These are phyloP conservation scores for Mycena sanguinolenta DNA, from an alignment of 768 basidiomycete genomes.

Conservation along the genomic window DNA sequence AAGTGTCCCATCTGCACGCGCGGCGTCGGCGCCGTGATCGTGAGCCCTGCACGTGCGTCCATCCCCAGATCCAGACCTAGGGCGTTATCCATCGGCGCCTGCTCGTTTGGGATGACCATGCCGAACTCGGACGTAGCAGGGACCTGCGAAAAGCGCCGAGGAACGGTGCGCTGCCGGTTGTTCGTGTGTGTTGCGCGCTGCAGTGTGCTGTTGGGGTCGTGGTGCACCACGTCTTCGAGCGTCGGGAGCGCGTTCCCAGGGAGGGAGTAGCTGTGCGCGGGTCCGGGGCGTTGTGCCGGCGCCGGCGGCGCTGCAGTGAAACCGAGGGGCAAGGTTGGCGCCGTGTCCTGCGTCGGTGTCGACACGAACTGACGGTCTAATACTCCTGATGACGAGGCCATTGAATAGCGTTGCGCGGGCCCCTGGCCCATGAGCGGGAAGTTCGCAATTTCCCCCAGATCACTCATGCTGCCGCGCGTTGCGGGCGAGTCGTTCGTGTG, in stretches of 20 bases:
- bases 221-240: not conserved
- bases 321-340: constrained; percentile 1
- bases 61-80: constrained; percentile 32
- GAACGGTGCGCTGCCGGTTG: constrained; percentile 14
- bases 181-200: constrained; percentile 11
- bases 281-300: not conserved
- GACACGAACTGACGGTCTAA: constrained; percentile 13
- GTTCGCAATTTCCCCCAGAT: constrained; percentile 14
- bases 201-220: constrained; percentile 13
- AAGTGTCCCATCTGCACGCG: constrained; percentile 28
- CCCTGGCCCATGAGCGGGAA: constrained; percentile 10
- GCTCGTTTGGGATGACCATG: not conserved
- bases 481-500: constrained; percentile 19
- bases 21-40: constrained; percentile 35
- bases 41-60: constrained; percentile 11
- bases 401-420: not conserved
- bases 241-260: constrained; percentile 5
- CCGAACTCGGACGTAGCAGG: constrained; percentile 18
- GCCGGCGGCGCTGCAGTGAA: constrained; percentile 11
- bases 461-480: constrained; percentile 28
- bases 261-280: constrained; percentile 29
- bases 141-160: constrained; percentile 28
- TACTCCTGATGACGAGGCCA: not conserved
- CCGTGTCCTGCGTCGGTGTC: constrained; percentile 23
- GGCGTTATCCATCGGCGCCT: constrained; percentile 29